Evolutionary conservation across 202 grass and related monocot species (phyloP), one percentile per base, ranked within the genome.

Genomic region (Cymbopogon flexuosus): DNA sequence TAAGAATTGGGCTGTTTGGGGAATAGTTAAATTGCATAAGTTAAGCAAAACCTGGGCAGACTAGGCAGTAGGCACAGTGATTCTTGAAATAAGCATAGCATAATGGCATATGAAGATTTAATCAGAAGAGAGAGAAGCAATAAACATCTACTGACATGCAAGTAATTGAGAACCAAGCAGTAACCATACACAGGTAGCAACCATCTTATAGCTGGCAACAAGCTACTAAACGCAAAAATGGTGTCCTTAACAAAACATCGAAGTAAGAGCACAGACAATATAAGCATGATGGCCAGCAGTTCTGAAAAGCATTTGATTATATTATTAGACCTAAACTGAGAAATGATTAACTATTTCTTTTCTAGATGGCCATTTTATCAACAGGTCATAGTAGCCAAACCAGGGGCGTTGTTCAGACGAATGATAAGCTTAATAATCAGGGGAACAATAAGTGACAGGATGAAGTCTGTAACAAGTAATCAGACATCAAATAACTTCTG

Each of bases 141-240:
- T 59, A 47, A 35, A 37, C 51, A 30, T 7, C 31, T 21, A 68
- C 8, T 39, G 11, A 74, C 35, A 75, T 21, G 69, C 67, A 62
- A 18, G 8, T 29, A n/a, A 37, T 73, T 31, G 83, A 72, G 29
- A 16, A 65, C 73, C 67, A 41, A 57, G 52, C 19, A 57, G 8
- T 27, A 75, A 87, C 21, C 30, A 59, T 31, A 72, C 18, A 77
- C 24, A 57, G 18, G 15, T 70, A 81, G 27, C 51, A 81, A 42
- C 15, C 10, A 27, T 40, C 49, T 23, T 19, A 62, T 52, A 43
- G 13, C 41, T 54, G 5, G 4, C 14, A 33, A 75, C 51, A 46
- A 70, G 33, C 10, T 70, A 81, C 2, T 45, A 15, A 8, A n/a
- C 70, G n/a, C n/a, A 84, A 84, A 84, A 42, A 58, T 27, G 11